Conservation (phyloP, 2,329 filamentous ascomycete genomes). For the Coleophoma cylindrospora region DNA sequence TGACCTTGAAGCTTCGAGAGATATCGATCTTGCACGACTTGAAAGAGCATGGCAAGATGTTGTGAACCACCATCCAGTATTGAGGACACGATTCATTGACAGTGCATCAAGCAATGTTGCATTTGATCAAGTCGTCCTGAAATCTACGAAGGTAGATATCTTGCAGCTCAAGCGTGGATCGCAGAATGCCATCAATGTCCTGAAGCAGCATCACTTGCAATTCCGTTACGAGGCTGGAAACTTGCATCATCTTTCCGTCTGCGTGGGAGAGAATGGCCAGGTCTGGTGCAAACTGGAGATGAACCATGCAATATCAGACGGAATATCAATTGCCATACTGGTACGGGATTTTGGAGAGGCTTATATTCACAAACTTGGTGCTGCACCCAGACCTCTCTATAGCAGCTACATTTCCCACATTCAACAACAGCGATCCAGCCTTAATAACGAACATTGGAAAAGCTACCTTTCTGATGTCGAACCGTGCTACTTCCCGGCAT, state of each 20-base stretch:
- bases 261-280: background rate
- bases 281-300: background rate
- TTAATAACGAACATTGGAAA: slow-evolving; percentile 21
- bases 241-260: background rate
- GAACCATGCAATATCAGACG: background rate
- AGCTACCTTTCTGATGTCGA: slow-evolving; percentile 18
- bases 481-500: slow-evolving; percentile 30
- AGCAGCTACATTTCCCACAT: slow-evolving; percentile 31
- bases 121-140: slow-evolving; percentile 23
- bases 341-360: background rate
- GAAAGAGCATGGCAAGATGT: slow-evolving; percentile 9
- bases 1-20: slow-evolving; percentile 7
- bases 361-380: slow-evolving; percentile 5
- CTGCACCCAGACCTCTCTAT: slow-evolving; percentile 27
- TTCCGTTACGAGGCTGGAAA: background rate
- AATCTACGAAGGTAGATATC: background rate
- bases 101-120: slow-evolving; percentile 5
- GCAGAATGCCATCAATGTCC: background rate
- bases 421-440: slow-evolving; percentile 13
- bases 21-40: slow-evolving; percentile 14
- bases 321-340: background rate
- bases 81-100: slow-evolving; percentile 17
- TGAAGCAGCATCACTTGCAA: background rate
- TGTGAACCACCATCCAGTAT: slow-evolving; percentile 6
- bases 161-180: background rate